Percentiles rank a stretch among this genome's conserved stretches.
phyloP scores from a whole-genome alignment of 495 filamentous ascomycete species.

The Paragyromitra xinjiangensis region DNA sequence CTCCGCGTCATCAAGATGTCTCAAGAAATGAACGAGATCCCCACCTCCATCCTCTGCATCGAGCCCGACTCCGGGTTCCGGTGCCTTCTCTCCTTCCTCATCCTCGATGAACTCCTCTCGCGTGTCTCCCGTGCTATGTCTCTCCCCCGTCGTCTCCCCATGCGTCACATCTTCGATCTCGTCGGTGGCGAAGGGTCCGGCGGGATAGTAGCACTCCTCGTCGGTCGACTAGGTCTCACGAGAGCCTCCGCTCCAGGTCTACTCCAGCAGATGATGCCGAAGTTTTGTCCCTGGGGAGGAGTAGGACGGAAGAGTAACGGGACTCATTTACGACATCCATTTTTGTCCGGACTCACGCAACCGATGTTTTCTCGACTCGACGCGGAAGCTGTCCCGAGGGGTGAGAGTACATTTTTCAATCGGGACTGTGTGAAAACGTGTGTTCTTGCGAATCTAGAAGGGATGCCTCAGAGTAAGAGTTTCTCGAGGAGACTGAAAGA shows the following conservation, averaged over 20 bases:
- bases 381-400: background rate
- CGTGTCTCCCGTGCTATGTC: background rate
- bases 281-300: slow-evolving; percentile 31
- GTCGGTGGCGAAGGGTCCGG: slow-evolving; percentile 33
- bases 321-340: slow-evolving; percentile 3
- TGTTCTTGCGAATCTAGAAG: slow-evolving; percentile 22
- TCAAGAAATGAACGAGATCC: slow-evolving; percentile 2
- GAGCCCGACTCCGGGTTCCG: slow-evolving; percentile 38
- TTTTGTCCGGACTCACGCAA: background rate
- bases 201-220: slow-evolving; percentile 27
- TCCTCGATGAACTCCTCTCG: slow-evolving; percentile 21
- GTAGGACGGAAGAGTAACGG: slow-evolving; percentile 1
- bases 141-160: background rate
- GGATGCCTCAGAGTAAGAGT: background rate
- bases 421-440: slow-evolving; percentile 11
- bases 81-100: slow-evolving; percentile 28
- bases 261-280: slow-evolving; percentile 30
- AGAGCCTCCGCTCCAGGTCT: slow-evolving; percentile 8
- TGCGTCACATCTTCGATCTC: slow-evolving; percentile 27
- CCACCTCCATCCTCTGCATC: slow-evolving; percentile 19
- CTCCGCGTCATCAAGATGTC: background rate
- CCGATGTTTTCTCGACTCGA: slow-evolving; percentile 15
- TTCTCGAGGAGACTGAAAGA: background rate
- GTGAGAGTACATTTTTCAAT: background rate
- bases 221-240: slow-evolving; percentile 12